A percentile compares a stretch with the other conserved stretches of the same genome.
phyloP scores from a whole-genome alignment of 2,329 filamentous ascomycete species.

The Talaromyces verruculosus region DNA sequence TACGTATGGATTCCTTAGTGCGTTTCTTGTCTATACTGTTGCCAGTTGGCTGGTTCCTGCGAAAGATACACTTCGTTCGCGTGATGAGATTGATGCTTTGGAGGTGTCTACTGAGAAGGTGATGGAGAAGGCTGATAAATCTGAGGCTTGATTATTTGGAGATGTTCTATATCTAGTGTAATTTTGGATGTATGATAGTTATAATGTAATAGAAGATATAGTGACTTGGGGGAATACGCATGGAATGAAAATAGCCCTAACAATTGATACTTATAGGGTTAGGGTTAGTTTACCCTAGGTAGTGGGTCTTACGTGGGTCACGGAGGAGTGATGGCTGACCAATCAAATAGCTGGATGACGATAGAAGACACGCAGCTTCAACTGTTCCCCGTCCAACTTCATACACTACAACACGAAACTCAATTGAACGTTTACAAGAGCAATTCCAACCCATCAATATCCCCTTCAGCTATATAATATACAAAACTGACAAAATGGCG shows the following conservation, averaged over 20 bases:
- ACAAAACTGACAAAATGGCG: constrained; percentile 25
- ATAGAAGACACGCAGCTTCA: constrained; percentile 23
- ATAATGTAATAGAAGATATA: background rate
- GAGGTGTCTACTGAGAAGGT: background rate
- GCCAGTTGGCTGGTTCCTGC: background rate
- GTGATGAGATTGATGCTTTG: background rate
- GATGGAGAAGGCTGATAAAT: background rate
- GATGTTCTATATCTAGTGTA: background rate
- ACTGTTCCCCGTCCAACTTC: background rate
- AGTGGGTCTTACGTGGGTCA: background rate
- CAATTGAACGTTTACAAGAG: background rate
- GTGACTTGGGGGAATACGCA: background rate
- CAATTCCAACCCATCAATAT: background rate
- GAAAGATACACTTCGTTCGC: background rate
- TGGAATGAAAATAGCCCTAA: background rate
- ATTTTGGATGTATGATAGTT: background rate
- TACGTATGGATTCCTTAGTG: background rate
- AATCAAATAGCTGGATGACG: background rate
- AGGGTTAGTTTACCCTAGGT: background rate
- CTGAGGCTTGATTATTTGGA: background rate
- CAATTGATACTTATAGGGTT: background rate
- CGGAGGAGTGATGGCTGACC: background rate
- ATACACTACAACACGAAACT: background rate
- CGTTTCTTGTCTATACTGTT: background rate
- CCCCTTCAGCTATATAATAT: background rate